Evolutionary conservation across 2,329 filamentous ascomycete genomes (phyloP).

Genomic region (Claviceps lovelessii): DNA sequence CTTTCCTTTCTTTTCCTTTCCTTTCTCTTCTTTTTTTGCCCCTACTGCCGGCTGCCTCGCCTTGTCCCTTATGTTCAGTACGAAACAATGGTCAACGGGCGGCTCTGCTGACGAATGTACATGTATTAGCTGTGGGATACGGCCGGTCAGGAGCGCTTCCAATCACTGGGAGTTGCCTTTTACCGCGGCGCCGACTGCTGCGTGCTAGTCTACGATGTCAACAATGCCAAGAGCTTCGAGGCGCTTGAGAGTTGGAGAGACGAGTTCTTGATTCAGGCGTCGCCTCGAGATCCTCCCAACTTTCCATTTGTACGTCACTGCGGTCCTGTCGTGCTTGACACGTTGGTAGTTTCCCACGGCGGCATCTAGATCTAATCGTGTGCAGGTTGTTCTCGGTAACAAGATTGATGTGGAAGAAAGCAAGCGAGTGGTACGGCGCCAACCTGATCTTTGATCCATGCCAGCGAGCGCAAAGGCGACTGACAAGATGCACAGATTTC

Average conservation of each 20-base stretch:
- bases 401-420: slow-evolving; percentile 98
- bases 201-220: slow-evolving; percentile 94
- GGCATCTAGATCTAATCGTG: slow-evolving; percentile 9
- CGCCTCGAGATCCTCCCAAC: slow-evolving; percentile 87
- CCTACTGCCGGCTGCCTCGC: too few species aligned
- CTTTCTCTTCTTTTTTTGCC: too few species aligned
- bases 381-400: slow-evolving; percentile 84
- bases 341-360: neutral
- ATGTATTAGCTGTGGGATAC: slow-evolving; percentile 82
- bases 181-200: slow-evolving; percentile 97
- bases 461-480: neutral
- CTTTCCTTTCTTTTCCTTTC: too few species aligned
- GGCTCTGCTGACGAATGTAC: slow-evolving; percentile 2
- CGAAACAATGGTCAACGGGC: neutral
- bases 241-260: slow-evolving; percentile 97
- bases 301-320: slow-evolving; percentile 77
- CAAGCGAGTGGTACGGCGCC: slow-evolving; percentile 63
- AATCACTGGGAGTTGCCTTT: slow-evolving; percentile 92
- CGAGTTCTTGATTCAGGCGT: slow-evolving; percentile 95
- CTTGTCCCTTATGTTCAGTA: too few species aligned
- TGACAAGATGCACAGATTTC: slow-evolving; percentile 48
- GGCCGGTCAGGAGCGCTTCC: slow-evolving; percentile 91
- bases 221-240: slow-evolving; percentile 98
- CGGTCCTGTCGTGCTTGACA: neutral
- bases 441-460: neutral